Evolutionary conservation across 495 filamentous ascomycete species (phyloP).

Genomic region (Chaetomium cochliodes): DNA sequence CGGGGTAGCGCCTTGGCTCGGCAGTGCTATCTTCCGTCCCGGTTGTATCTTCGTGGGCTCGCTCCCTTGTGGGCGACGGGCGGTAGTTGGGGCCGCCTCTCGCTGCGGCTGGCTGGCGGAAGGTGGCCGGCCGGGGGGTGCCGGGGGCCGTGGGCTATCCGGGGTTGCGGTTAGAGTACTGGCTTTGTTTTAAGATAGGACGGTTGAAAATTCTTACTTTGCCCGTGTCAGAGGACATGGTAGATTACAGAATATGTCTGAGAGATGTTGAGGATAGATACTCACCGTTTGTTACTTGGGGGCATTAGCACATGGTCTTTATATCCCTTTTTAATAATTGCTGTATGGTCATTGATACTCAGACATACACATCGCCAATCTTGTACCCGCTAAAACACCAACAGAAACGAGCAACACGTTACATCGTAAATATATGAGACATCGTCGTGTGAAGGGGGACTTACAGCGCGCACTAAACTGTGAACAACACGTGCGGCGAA

Average conservation of each 20-base stretch:
- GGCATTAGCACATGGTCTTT: neutral
- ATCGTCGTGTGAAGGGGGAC: neutral
- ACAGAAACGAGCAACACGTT: neutral
- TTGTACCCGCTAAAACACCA: neutral
- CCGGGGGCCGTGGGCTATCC: neutral
- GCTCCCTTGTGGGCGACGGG: neutral
- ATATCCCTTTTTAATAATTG: neutral
- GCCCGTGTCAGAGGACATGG: neutral
- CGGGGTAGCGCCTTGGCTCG: neutral
- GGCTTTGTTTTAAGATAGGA: neutral
- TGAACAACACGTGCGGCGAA: no score
- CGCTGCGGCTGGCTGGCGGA: neutral
- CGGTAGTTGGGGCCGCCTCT: neutral
- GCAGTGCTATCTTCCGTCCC: conserved; percentile 1
- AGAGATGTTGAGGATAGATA: no score
- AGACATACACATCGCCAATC: neutral
- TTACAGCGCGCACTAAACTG: neutral
- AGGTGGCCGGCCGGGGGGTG: neutral
- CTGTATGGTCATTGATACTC: neutral
- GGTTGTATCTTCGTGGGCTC: neutral
- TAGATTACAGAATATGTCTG: no score
- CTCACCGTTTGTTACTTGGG: no score
- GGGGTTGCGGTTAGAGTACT: neutral
- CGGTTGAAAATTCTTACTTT: neutral
- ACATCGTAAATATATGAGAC: neutral